Percentiles rank a stretch among this genome's conserved stretches.
Conservation (phyloP, 129 eudicot genomes). For the Chrysanthemum makinoi region DNA sequence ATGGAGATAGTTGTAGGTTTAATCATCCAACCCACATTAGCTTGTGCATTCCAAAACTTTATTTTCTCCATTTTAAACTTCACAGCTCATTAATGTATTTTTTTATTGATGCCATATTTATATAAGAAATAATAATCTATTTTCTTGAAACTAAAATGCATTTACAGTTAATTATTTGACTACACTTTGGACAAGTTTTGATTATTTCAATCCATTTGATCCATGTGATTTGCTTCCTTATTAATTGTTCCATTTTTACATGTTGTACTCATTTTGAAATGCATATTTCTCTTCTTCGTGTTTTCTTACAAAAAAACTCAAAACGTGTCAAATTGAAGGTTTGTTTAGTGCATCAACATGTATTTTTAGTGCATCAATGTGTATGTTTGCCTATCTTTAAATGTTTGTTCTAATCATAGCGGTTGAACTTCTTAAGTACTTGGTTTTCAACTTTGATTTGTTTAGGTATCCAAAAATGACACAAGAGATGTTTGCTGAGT, state of each 20-base stretch:
- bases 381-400: no score
- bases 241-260: background rate
- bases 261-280: background rate
- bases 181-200: background rate
- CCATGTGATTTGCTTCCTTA: background rate
- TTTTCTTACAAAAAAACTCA: no score
- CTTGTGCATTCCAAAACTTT: background rate
- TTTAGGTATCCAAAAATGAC: conserved; percentile 74
- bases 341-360: no score
- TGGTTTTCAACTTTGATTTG: background rate
- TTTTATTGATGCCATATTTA: no score
- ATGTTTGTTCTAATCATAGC: no score
- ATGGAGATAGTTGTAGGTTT: conserved; percentile 77
- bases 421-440: no score
- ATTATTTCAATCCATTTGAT: background rate
- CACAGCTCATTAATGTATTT: no score
- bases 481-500: conserved; percentile 51
- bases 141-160: background rate
- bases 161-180: background rate
- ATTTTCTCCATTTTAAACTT: no score
- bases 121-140: background rate
- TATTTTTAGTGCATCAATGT: no score
- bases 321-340: no score
- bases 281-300: no score
- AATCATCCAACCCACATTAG: conserved; percentile 65